phyloP scores from a whole-genome alignment of 768 basidiomycete species.

The Serendipita sp. region DNA sequence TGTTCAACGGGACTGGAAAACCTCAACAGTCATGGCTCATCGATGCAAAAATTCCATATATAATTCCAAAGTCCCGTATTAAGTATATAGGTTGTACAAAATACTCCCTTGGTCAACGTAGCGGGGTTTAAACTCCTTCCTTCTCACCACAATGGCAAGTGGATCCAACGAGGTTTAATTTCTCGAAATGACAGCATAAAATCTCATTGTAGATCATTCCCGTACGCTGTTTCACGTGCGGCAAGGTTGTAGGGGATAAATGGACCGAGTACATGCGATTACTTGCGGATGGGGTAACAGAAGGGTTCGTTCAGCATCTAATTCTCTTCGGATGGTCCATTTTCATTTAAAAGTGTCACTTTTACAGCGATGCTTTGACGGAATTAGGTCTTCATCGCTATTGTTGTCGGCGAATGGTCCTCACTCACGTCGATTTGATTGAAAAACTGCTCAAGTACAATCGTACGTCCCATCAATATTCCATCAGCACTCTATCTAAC shows the following conservation, averaged over 20 bases:
- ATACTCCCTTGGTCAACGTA: background rate
- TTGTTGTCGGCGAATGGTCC: constrained; percentile 92
- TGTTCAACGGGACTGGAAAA: too few species aligned
- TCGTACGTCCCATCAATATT: constrained; percentile 36
- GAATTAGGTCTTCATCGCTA: constrained; percentile 82
- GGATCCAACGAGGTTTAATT: background rate
- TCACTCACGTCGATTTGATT: constrained; percentile 94
- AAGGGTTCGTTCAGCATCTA: constrained; percentile 50
- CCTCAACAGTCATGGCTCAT: too few species aligned
- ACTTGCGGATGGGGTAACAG: constrained; percentile 61
- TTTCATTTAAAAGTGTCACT: background rate
- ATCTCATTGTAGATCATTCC: constrained; percentile 69
- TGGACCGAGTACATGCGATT: constrained; percentile 81
- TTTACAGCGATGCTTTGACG: constrained; percentile 67
- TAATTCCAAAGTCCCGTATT: too few species aligned
- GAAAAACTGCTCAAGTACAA: constrained; percentile 95
- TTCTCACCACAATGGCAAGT: background rate
- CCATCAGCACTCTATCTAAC: background rate
- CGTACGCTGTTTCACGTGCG: constrained; percentile 89
- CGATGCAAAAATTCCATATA: too few species aligned
- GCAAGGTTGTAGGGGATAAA: constrained; percentile 93
- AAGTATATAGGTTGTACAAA: too few species aligned
- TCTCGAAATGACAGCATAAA: background rate
- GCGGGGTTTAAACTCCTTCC: background rate
- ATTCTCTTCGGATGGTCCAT: constrained; percentile 4